These are phyloP conservation scores for Cyclotella sp. DNA, from an alignment of 108 stramenopile genomes.

Conservation along the genomic window DNA sequence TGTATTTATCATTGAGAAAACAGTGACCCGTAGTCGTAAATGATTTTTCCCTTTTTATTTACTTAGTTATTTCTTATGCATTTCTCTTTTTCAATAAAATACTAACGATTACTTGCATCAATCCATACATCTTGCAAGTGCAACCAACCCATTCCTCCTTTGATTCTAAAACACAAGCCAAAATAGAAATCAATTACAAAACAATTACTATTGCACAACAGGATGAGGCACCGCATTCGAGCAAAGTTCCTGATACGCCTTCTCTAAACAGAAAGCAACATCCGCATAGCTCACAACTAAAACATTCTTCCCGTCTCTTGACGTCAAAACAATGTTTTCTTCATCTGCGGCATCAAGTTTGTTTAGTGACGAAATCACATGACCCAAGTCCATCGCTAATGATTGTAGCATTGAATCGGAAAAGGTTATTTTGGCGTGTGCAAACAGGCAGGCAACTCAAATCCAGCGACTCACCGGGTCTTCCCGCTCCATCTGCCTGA, in stretches of 20 bases:
- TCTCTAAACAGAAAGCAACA: slow-evolving; percentile 84
- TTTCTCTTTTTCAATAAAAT: neutral
- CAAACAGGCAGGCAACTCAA: neutral
- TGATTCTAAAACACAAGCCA: neutral
- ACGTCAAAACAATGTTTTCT: slow-evolving; percentile 88
- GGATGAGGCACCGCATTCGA: slow-evolving; percentile 33
- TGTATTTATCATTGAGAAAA: too few relatives aligned
- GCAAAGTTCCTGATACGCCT: slow-evolving; percentile 75
- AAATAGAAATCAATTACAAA: neutral
- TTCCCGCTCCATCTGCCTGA: slow-evolving; percentile 89
- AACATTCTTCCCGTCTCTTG: slow-evolving; percentile 87
- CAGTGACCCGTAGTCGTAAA: neutral
- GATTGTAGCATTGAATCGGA: too few relatives aligned
- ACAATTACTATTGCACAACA: slow-evolving; percentile 12
- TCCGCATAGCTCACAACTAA: slow-evolving; percentile 92
- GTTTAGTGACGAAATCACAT: slow-evolving; percentile 87
- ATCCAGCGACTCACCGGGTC: slow-evolving; percentile 49
- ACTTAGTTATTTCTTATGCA: neutral
- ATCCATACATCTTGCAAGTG: neutral
- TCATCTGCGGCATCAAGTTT: slow-evolving; percentile 89
- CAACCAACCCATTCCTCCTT: neutral
- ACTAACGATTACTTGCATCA: neutral
- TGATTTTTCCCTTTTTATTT: neutral
- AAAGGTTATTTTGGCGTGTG: neutral
- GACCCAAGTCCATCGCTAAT: slow-evolving; percentile 90